Conservation (phyloP, 2,329 filamentous ascomycete genomes). For the Coleophoma crateriformis region DNA sequence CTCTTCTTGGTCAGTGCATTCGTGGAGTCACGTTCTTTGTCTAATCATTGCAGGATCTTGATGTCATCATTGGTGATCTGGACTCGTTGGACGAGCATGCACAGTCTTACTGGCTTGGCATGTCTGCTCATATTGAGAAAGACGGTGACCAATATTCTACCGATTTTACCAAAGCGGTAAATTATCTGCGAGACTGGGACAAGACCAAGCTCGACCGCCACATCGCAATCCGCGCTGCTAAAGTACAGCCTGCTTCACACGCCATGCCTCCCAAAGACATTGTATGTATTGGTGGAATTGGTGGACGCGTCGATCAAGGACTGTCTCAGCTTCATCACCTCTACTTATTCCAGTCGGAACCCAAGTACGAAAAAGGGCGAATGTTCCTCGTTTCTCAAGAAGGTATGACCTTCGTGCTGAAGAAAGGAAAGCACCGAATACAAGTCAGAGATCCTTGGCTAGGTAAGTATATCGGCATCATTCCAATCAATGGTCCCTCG, state of each 20-base stretch:
- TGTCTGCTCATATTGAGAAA: conserved; percentile 56
- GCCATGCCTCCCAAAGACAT: conserved; percentile 43
- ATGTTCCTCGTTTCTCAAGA: conserved; percentile 78
- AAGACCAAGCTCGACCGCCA: conserved; percentile 8
- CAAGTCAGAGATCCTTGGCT: conserved; percentile 36
- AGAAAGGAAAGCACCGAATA: conserved; percentile 61
- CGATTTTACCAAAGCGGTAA: conserved; percentile 82
- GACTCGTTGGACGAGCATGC: conserved; percentile 70
- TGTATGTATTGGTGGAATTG: conserved; percentile 78
- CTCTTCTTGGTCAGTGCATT: neutral
- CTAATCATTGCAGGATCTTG: conserved; percentile 41
- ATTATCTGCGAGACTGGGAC: conserved; percentile 41
- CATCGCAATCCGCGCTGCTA: neutral
- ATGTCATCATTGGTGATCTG: conserved; percentile 81
- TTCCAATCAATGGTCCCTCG: conserved; percentile 76
- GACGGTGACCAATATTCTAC: conserved; percentile 82
- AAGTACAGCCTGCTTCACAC: neutral
- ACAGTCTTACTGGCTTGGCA: conserved; percentile 37
- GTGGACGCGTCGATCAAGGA: conserved; percentile 88
- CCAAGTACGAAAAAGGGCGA: conserved; percentile 43
- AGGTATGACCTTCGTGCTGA: conserved; percentile 79
- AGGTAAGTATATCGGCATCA: conserved; percentile 75
- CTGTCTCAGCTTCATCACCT: conserved; percentile 86
- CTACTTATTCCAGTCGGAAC: conserved; percentile 53
- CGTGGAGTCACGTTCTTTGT: neutral